Evolutionary conservation across 306 rosid species (phyloP), one percentile per base, ranked within the genome.

Genomic region (Sechiopsis laciniata): DNA sequence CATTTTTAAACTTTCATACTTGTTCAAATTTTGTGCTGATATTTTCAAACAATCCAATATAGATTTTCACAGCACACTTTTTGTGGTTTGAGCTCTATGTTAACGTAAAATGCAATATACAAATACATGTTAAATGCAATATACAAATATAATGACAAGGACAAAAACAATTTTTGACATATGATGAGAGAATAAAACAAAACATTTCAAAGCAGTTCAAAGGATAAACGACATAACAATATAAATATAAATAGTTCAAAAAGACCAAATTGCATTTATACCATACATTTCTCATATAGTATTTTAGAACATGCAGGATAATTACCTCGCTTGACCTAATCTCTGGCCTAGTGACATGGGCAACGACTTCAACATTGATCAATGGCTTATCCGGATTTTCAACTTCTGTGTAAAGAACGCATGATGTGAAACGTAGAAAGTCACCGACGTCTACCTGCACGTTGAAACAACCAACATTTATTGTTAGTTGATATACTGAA

Each of bases 391-490:
- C 95, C 2, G 90, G 90, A 70, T 91, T 81, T 14, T 89, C 85
- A 46, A 75, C 74, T 81, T 89, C 91, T 0, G 96, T 89, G 88
- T 87, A 91, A 35, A 94, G 80, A 35, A 95, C 92, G 58, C 96
- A 91, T 2, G 99, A 95, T 77, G 85, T 88, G 81, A 91, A 86
- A 60, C 97, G 94, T 80, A 91, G 76, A 85, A 94, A 94, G 75
- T 94, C 97, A 19, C 99, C 97, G 15, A 94, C 97, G 50, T 95
- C 99, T 85, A 95, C 99, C 97, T 95, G 88, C 66, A 74, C 11
- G 2, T 70, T 52, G 22, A 24, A 70, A 51, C 45, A 50, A 10
- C 21, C 48, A 22, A 26, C 74, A 24, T 26, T 24, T 32, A 32
- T 32, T 32, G 37, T 32, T 32, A 32, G 37, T 2, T 32, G 37